Base-by-base conservation (phyloP, 164 flowering plant genomes). In the Akebia trifoliata region DNA sequence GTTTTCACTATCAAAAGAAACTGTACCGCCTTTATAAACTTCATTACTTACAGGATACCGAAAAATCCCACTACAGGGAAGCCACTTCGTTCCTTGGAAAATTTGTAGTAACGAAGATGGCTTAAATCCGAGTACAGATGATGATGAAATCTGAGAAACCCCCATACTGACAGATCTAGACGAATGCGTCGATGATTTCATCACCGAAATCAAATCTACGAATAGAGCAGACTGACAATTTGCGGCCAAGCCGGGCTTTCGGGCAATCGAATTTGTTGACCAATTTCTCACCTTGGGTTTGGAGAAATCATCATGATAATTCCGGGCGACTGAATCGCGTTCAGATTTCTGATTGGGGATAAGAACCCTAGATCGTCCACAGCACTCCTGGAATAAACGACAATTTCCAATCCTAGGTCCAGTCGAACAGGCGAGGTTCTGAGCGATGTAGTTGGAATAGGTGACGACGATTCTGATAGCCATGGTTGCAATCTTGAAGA, bases 391-490 rank as follows among this genome's bases (percentile, higher is more conserved):
- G 48, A 79, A 18, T 24, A 66, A 29, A 1, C 83, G 72, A 58
- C 66, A 68, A 15, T 63, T 67, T 2, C 73, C 74, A 2, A 47
- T 53, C 17, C 83, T 70, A 8, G 38, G 2, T 2, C 78, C 73
- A 64, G 84, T 72, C 20, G 77, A 50, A 37, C 77, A 65, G 34
- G 76, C 75, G 0, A 87, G 36, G 69, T 65, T 83, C 17, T 77
- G 76, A 47, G 81, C 87, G 8, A 81, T 71, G 63, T 80, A 74
- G 69, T 83, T 80, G 54, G 95, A 78, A 70, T 58, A 83, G 60
- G 65, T 31, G 46, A 77, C 64, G 50, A 92, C 81, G 57, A 72
- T 62, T 9, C 86, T 65, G 62, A 87, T 69, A 62, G 92, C 95
- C 92, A 85, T 83, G 53, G 6, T 31, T 11, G 52, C 62, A 9